phyloP scores from a whole-genome alignment of 306 rosid genomes.

The Cucurbita maxima region DNA sequence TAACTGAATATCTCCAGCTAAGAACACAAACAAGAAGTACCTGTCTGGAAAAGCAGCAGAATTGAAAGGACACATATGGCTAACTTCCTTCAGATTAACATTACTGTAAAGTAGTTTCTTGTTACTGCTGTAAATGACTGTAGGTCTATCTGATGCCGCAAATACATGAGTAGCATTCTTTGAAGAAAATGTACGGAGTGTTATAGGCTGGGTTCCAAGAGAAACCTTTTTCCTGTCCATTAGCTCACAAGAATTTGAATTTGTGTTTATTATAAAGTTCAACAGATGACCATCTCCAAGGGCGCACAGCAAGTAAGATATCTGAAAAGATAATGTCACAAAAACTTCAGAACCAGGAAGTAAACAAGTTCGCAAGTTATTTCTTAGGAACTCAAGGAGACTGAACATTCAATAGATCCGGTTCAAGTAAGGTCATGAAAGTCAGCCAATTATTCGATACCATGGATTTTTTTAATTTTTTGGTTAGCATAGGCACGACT shows the following conservation, averaged over 20 bases:
- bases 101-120: slow-evolving; percentile 88
- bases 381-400: neutral
- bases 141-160: slow-evolving; percentile 97
- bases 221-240: slow-evolving; percentile 91
- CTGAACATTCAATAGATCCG: neutral
- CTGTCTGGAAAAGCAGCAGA: slow-evolving; percentile 99
- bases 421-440: neutral
- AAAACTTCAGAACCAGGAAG: neutral
- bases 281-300: slow-evolving; percentile 97
- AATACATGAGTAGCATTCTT: slow-evolving; percentile 90
- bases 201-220: slow-evolving; percentile 95
- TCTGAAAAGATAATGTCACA: slow-evolving; percentile 28
- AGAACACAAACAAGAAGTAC: slow-evolving; percentile 18
- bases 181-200: slow-evolving; percentile 92
- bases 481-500: neutral
- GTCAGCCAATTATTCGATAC: neutral
- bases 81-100: slow-evolving; percentile 93
- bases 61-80: slow-evolving; percentile 98
- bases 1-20: neutral
- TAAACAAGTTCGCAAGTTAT: neutral
- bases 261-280: slow-evolving; percentile 69
- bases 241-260: slow-evolving; percentile 62
- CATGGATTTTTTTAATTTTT: neutral
- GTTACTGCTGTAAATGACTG: slow-evolving; percentile 96
- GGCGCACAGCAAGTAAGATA: slow-evolving; percentile 84